These are phyloP conservation scores for Coccomyxa sp. DNA, from an alignment of 139 green algal species.

Conservation along the genomic window DNA sequence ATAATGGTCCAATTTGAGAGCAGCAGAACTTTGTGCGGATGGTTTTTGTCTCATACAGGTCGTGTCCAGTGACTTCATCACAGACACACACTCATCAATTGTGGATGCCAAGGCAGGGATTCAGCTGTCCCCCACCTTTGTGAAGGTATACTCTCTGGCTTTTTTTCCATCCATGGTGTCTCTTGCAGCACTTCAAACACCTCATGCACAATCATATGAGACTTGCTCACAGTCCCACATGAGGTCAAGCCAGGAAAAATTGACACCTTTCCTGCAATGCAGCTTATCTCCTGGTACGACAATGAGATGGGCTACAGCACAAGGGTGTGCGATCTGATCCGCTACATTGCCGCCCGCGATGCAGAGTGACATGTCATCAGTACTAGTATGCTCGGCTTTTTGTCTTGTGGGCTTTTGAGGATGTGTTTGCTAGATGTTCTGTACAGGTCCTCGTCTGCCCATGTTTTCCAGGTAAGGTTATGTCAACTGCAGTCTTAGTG, in stretches of 20 bases:
- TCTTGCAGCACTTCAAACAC: neutral
- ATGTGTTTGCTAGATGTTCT: too few species aligned
- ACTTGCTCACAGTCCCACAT: neutral
- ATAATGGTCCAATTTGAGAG: too few species aligned
- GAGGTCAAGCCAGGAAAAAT: too few species aligned
- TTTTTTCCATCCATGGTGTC: neutral
- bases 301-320: conserved; percentile 73
- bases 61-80: conserved; percentile 88
- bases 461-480: too few species aligned
- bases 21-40: too few species aligned
- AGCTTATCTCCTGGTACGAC: conserved; percentile 72
- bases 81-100: conserved; percentile 76
- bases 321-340: conserved; percentile 49
- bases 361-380: neutral
- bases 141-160: conserved; percentile 61
- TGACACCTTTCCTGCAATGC: neutral
- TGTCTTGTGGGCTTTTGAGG: neutral
- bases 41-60: conserved; percentile 31
- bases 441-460: too few species aligned
- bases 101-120: conserved; percentile 90
- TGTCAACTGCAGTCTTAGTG: too few species aligned
- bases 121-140: conserved; percentile 79
- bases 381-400: neutral
- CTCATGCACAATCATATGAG: neutral
- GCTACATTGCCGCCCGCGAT: conserved; percentile 32